phyloP scores from a whole-genome alignment of 2,329 filamentous ascomycete genomes.

The Colletotrichum salicis region DNA sequence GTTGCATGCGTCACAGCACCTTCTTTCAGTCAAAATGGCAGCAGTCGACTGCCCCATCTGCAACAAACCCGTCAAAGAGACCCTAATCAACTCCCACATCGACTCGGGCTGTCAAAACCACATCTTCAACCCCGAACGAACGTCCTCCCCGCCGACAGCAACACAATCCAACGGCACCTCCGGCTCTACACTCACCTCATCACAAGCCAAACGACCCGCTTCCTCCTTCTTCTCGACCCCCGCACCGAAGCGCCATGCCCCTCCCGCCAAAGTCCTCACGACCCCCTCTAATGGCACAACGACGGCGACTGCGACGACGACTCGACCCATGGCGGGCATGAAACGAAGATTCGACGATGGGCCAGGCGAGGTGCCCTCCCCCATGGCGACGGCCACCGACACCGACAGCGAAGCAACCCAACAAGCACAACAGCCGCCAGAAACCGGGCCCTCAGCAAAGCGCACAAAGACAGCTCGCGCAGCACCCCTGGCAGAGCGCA shows the following conservation, averaged over 20 bases:
- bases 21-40: constrained; percentile 30
- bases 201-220: constrained; percentile 61
- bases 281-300: constrained; percentile 47
- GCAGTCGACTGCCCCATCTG: constrained; percentile 85
- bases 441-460: constrained; percentile 62
- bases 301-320: constrained; percentile 32
- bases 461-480: constrained; percentile 76
- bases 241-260: constrained; percentile 64
- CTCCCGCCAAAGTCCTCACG: constrained; percentile 44
- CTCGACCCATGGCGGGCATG: constrained; percentile 48
- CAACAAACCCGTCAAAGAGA: constrained; percentile 74
- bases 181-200: constrained; percentile 44
- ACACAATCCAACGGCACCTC: constrained; percentile 39
- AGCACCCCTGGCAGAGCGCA: constrained; percentile 90
- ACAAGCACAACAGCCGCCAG: neutral
- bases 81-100: constrained; percentile 88
- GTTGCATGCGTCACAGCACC: neutral
- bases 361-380: constrained; percentile 48
- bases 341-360: constrained; percentile 68
- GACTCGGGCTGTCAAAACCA: constrained; percentile 82
- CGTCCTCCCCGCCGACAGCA: constrained; percentile 42
- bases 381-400: constrained; percentile 23
- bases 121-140: constrained; percentile 63
- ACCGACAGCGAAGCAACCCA: neutral
- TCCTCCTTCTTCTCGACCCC: constrained; percentile 72